Evolutionary conservation across 83 land plant species (phyloP), one percentile per base, ranked within the genome.

Genomic region (Picea engelmannii): DNA sequence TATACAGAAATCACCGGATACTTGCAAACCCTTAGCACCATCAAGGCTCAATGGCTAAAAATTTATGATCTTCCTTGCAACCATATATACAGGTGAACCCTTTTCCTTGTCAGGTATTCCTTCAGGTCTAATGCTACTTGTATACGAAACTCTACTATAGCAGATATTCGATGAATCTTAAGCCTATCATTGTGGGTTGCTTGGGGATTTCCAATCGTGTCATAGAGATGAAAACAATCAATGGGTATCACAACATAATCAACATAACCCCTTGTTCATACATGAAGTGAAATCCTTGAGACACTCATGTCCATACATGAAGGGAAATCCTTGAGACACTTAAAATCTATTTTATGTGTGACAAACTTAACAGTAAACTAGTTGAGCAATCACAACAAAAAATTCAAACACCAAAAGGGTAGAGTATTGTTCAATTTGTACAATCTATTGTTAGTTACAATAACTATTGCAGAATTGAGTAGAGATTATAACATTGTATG

Each of bases 111-210:
- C 1, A 27, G 88, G 55, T 81, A 90, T 38, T 76, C 83, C 65
- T 68, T 47, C 60, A 87, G 79, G 55, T 90, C 89, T 21, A 90
- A 58, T 35, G 89, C 92, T 24, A 89, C 92, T 71, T 90, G 92
- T 35, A 90, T 87, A 63, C 89, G 87, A 12, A 90, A 86, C 88
- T 90, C 92, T 11, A 85, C 38, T 35, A 87, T 76, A 10, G 92
- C 92, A 82, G 96, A 94, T 24, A 97, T 83, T 13, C 96, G 89
- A 16, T 86, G 86, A 76, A 87, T 82, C 31, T 92, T 85, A 80
- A 88, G 93, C 71, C 92, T 85, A 38, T 92, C 85, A 15, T 90
- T 83, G 83, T 97, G 99, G 24, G 69, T 83, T 9, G 65, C 61
- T 80, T 67, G 20, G 40, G 21, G 21, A 78, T 44, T 8, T 44